Conservation (phyloP, 768 basidiomycete species). For the Kwoniella mangroviensis region DNA sequence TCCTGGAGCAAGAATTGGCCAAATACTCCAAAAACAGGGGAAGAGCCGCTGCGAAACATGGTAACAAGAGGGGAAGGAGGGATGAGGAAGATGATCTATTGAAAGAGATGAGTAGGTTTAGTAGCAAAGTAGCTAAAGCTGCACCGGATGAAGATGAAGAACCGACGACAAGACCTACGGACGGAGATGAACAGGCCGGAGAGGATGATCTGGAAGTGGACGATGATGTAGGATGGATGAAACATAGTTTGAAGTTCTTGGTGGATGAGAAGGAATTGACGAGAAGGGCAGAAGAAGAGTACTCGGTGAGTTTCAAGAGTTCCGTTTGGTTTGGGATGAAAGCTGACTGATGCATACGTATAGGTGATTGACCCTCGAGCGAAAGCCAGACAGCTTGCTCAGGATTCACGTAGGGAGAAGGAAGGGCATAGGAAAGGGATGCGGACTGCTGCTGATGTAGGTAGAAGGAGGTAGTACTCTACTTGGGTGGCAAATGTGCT, state of each 20-base stretch:
- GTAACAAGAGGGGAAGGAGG: conserved; percentile 66
- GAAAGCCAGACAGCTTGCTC: conserved; percentile 50
- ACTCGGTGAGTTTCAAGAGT: conserved; percentile 45
- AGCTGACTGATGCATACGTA: not conserved
- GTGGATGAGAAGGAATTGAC: conserved; percentile 53
- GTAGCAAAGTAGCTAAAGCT: conserved; percentile 39
- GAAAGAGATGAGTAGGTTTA: conserved; percentile 49
- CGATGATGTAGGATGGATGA: conserved; percentile 58
- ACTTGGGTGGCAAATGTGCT: conserved; percentile 15
- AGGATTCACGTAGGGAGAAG: conserved; percentile 29
- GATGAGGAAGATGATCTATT: conserved; percentile 56
- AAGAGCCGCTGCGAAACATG: conserved; percentile 63
- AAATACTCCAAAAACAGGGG: conserved; percentile 74
- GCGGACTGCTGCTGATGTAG: conserved; percentile 39
- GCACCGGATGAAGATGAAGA: conserved; percentile 28
- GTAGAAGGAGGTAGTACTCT: conserved; percentile 7
- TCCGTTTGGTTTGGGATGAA: conserved; percentile 1
- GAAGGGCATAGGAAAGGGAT: conserved; percentile 28
- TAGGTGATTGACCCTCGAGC: conserved; percentile 57
- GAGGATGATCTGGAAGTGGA: conserved; percentile 52
- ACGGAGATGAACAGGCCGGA: conserved; percentile 18
- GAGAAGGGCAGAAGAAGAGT: conserved; percentile 56
- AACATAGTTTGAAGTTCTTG: conserved; percentile 49
- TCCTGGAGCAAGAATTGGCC: conserved; percentile 77
- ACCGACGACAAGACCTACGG: not conserved